phyloP scores from a whole-genome alignment of 352 stramenopile species.

The Lagenidium giganteum region DNA sequence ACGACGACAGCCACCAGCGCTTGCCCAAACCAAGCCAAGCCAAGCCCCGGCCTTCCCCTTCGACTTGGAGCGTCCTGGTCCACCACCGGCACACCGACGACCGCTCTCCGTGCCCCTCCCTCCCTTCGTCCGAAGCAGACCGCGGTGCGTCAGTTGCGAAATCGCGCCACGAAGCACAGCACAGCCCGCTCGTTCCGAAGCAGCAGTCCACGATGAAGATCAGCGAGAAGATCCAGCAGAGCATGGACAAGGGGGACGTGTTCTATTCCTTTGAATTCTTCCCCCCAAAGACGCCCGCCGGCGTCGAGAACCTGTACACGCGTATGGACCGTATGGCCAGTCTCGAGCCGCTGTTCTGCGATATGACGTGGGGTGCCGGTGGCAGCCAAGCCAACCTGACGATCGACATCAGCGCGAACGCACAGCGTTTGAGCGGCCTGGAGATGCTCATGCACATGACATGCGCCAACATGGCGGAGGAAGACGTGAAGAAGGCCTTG shows the following conservation, averaged over 20 bases:
- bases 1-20: too few species aligned
- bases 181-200: too few species aligned
- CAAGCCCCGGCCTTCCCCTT: too few species aligned
- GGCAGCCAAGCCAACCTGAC: slow-evolving; percentile 94
- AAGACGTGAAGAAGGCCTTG: slow-evolving; percentile 91
- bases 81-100: too few species aligned
- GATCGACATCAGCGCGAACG: slow-evolving; percentile 88
- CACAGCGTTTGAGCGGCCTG: slow-evolving; percentile 85
- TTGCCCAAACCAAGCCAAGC: too few species aligned
- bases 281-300: slow-evolving; percentile 92
- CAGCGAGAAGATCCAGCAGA: slow-evolving; percentile 88
- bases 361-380: slow-evolving; percentile 98
- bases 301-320: slow-evolving; percentile 94
- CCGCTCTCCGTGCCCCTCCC: too few species aligned
- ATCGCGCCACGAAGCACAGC: too few species aligned
- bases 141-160: too few species aligned
- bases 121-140: too few species aligned
- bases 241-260: slow-evolving; percentile 63
- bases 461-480: slow-evolving; percentile 96
- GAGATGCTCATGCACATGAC: slow-evolving; percentile 93
- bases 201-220: slow-evolving; percentile 74
- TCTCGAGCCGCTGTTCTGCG: slow-evolving; percentile 94
- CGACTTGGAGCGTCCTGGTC: too few species aligned
- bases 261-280: slow-evolving; percentile 99
- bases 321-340: slow-evolving; percentile 94